Conservation (phyloP, 2,329 filamentous ascomycete species). For the Beauveria pseudobassiana region DNA sequence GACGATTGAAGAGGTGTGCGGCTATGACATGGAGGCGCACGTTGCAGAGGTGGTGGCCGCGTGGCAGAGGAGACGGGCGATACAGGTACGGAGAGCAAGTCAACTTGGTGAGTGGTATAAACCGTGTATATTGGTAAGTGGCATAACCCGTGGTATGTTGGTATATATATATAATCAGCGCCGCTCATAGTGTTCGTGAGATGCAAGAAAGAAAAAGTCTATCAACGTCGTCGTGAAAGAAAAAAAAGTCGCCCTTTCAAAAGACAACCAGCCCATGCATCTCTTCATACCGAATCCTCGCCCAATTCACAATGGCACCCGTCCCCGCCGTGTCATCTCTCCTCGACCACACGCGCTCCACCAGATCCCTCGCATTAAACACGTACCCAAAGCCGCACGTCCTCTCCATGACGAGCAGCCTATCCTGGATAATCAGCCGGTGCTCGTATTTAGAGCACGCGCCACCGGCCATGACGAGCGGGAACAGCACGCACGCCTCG, state of each 20-base stretch:
- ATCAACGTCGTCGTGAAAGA: not conserved
- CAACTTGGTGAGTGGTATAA: not conserved
- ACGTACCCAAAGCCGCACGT: conserved; percentile 36
- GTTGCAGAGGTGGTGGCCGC: conserved; percentile 5
- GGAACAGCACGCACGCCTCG: conserved; percentile 33
- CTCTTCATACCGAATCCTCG: conserved; percentile 27
- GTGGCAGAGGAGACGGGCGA: not conserved
- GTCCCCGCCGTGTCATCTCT: conserved; percentile 22
- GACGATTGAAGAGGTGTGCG: conserved; percentile 56
- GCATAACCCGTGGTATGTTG: no score
- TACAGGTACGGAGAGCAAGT: no score
- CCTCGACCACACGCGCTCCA: conserved; percentile 32
- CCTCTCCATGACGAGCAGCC: conserved; percentile 36
- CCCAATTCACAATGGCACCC: conserved; percentile 26
- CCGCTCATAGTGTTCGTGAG: not conserved
- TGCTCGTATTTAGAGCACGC: conserved; percentile 29
- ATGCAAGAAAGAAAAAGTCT: not conserved
- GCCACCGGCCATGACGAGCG: conserved; percentile 34
- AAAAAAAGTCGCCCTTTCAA: conserved; percentile 10
- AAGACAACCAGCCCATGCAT: conserved; percentile 29
- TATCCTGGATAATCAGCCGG: conserved; percentile 30
- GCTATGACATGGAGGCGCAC: conserved; percentile 28
- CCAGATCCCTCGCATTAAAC: conserved; percentile 29
- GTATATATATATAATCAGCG: no score
- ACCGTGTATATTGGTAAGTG: no score